These are phyloP conservation scores for Vanderwaltozyma polyspora DNA, from an alignment of 805 yeast species.

Conservation along the genomic window DNA sequence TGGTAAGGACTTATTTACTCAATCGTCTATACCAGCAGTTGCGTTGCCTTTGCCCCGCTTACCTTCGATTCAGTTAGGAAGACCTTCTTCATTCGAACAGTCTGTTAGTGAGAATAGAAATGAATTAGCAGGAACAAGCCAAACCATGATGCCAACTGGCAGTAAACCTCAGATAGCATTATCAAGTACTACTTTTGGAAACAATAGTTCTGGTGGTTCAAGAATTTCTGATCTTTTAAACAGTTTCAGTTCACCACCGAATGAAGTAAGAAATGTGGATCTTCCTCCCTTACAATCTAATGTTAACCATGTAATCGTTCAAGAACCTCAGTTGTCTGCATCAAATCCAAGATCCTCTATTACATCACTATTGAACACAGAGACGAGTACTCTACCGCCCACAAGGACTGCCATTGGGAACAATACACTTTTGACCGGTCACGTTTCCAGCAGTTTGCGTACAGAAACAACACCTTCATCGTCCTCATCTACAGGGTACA, in stretches of 20 bases:
- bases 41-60: conserved; percentile 25
- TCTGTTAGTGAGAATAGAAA: background rate
- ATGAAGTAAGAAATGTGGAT: background rate
- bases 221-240: conserved; percentile 3
- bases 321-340: background rate
- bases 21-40: conserved; percentile 11
- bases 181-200: background rate
- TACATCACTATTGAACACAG: conserved; percentile 7
- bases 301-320: background rate
- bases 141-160: background rate
- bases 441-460: background rate
- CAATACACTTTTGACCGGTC: background rate
- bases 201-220: background rate
- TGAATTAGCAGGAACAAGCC: background rate
- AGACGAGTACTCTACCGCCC: background rate
- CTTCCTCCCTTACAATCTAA: background rate
- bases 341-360: conserved; percentile 6
- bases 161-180: background rate
- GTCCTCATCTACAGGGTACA: too few relatives aligned
- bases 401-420: background rate
- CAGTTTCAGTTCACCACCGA: background rate
- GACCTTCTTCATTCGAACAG: background rate
- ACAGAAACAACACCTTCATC: background rate
- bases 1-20: conserved; percentile 16
- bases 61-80: conserved; percentile 22